These are phyloP conservation scores for Calonectria pteridis DNA, from an alignment of 2,329 filamentous ascomycete species.

Conservation along the genomic window DNA sequence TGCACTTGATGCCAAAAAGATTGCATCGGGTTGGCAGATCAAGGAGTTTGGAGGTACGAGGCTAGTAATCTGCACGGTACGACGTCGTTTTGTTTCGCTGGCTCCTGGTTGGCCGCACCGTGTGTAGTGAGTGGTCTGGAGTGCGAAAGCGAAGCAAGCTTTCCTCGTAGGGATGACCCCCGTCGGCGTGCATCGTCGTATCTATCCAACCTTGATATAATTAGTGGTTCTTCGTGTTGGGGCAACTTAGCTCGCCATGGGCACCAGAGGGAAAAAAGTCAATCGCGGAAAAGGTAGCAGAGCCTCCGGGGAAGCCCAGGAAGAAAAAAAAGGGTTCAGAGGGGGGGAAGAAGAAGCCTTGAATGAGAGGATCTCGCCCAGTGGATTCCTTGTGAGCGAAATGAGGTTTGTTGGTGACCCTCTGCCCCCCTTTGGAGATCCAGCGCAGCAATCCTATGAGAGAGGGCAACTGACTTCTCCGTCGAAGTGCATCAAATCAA, in stretches of 20 bases:
- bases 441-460: not conserved
- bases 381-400: not conserved
- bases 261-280: not conserved
- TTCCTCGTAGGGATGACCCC: constrained; percentile 1
- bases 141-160: not conserved
- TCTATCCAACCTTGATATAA: not conserved
- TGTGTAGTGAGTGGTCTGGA: not conserved
- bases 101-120: constrained; percentile 6
- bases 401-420: constrained; percentile 1
- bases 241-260: not conserved
- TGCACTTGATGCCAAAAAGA: not conserved
- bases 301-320: constrained; percentile 25
- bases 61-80: constrained; percentile 15
- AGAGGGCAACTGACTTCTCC: not conserved
- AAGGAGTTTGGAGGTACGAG: constrained; percentile 20
- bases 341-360: not conserved
- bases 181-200: not conserved
- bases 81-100: constrained; percentile 18
- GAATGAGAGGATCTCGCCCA: not conserved
- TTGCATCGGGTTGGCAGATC: not conserved
- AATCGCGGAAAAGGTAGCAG: constrained; percentile 10
- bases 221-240: constrained; percentile 9
- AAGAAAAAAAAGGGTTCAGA: not conserved
- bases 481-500: constrained; percentile 8
- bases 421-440: not conserved